Percentiles rank a stretch among this genome's conserved stretches.
phyloP scores from a whole-genome alignment of 2,329 filamentous ascomycete genomes.

The Spiromastix sp. region DNA sequence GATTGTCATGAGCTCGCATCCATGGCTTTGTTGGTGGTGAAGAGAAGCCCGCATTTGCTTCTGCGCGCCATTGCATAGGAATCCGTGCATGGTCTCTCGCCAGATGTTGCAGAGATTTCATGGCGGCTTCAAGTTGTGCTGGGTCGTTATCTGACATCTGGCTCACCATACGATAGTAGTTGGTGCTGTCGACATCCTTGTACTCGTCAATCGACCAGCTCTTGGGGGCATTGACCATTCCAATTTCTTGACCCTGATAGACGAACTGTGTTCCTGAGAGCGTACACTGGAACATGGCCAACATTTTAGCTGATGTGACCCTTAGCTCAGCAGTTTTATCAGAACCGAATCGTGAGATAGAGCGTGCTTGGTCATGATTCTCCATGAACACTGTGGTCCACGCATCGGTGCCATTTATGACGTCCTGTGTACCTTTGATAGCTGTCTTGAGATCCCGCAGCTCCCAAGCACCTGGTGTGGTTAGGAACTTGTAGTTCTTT shows the following conservation, averaged over 20 bases:
- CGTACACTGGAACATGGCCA: conserved; percentile 45
- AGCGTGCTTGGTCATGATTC: conserved; percentile 49
- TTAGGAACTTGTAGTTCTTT: not conserved
- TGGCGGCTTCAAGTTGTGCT: conserved; percentile 9
- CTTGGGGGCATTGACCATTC: conserved; percentile 37
- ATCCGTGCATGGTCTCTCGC: conserved; percentile 21
- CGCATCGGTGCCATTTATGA: conserved; percentile 39
- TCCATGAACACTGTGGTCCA: conserved; percentile 54
- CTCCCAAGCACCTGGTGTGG: not conserved
- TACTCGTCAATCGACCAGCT: conserved; percentile 37
- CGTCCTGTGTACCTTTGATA: conserved; percentile 41
- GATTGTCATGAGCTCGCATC: conserved; percentile 55
- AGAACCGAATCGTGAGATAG: conserved; percentile 19
- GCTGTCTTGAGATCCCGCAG: not conserved
- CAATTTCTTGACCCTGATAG: conserved; percentile 42
- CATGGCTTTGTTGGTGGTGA: conserved; percentile 38
- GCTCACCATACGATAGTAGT: conserved; percentile 36
- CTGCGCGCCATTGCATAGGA: conserved; percentile 16
- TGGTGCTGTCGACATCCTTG: conserved; percentile 41
- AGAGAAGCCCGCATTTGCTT: conserved; percentile 11
- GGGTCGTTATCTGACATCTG: not conserved
- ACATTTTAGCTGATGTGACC: conserved; percentile 41
- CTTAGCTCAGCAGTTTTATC: conserved; percentile 31
- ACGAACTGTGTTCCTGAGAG: conserved; percentile 43
- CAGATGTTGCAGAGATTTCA: conserved; percentile 17